These are phyloP conservation scores for Austroboletus novae-zelandiae DNA, from an alignment of 1,284 basidiomycete species.

Conservation along the genomic window DNA sequence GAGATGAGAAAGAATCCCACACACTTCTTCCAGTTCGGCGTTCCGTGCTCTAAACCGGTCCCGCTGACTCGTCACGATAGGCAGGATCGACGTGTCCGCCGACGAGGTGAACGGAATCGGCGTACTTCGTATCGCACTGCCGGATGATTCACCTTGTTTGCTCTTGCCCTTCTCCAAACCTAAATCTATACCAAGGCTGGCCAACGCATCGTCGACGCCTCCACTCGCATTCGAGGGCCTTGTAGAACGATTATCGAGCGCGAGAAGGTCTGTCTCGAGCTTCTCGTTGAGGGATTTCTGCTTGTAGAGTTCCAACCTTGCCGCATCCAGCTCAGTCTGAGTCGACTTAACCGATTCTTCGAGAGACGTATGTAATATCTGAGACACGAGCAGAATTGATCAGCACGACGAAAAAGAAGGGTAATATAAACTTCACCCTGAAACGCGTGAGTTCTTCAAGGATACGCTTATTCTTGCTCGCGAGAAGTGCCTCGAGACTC, in stretches of 20 bases:
- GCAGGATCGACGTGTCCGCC: conserved; percentile 87
- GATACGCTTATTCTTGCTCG: conserved; percentile 93
- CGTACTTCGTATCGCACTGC: conserved; percentile 44
- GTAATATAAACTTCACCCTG: conserved; percentile 49
- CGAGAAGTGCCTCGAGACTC: conserved; percentile 87
- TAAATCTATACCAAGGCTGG: conserved; percentile 64
- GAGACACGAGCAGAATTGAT: neutral
- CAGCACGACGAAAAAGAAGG: neutral
- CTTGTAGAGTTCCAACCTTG: conserved; percentile 70
- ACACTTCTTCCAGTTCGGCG: conserved; percentile 91
- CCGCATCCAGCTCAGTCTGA: conserved; percentile 57
- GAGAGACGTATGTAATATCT: conserved; percentile 84
- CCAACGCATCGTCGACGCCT: conserved; percentile 51
- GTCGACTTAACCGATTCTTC: conserved; percentile 62
- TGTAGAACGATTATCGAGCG: conserved; percentile 56
- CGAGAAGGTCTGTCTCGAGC: conserved; percentile 88
- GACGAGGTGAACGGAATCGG: conserved; percentile 70
- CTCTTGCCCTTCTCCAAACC: conserved; percentile 9
- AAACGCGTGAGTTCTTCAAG: conserved; percentile 92
- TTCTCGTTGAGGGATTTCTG: conserved; percentile 82
- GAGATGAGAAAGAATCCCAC: conserved; percentile 11
- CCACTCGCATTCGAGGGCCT: conserved; percentile 24
- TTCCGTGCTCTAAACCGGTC: conserved; percentile 96
- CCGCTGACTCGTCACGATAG: conserved; percentile 94
- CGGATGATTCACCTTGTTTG: conserved; percentile 22